These are phyloP conservation scores for Talaromyces wortmannii DNA, from an alignment of 495 filamentous ascomycete genomes.

Conservation along the genomic window DNA sequence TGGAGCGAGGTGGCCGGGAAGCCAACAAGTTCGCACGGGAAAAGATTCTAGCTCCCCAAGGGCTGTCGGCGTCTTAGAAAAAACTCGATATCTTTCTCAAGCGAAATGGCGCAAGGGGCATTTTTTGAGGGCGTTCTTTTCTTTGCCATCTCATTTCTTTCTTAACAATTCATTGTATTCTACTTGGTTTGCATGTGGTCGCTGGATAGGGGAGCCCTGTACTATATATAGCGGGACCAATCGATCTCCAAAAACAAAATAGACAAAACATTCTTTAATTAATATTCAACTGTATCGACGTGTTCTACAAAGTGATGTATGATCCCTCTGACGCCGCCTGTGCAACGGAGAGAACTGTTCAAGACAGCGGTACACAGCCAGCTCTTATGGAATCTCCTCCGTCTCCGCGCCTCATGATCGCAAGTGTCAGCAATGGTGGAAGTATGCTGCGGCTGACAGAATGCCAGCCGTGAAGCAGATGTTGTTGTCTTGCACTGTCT, in stretches of 20 bases:
- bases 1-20: constrained; percentile 75
- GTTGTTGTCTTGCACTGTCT: constrained; percentile 84
- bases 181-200: not conserved
- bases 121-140: constrained; percentile 1
- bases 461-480: constrained; percentile 46
- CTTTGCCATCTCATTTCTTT: not conserved
- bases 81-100: not conserved
- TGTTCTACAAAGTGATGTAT: constrained; percentile 41
- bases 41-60: constrained; percentile 58
- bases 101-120: constrained; percentile 1
- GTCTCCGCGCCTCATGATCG: constrained; percentile 83
- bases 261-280: not conserved
- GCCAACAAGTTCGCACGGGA: constrained; percentile 71
- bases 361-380: constrained; percentile 61
- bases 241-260: not conserved
- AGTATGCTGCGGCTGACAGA: constrained; percentile 53
- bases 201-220: constrained; percentile 11
- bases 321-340: constrained; percentile 89
- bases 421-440: constrained; percentile 59
- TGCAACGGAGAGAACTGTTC: constrained; percentile 44
- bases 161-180: not conserved
- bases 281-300: too few relatives aligned
- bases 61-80: constrained; percentile 19
- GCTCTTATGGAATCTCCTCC: constrained; percentile 79
- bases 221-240: not conserved